Base-by-base conservation (phyloP, 495 filamentous ascomycete genomes). In the Hyaloscypha finlandica region DNA sequence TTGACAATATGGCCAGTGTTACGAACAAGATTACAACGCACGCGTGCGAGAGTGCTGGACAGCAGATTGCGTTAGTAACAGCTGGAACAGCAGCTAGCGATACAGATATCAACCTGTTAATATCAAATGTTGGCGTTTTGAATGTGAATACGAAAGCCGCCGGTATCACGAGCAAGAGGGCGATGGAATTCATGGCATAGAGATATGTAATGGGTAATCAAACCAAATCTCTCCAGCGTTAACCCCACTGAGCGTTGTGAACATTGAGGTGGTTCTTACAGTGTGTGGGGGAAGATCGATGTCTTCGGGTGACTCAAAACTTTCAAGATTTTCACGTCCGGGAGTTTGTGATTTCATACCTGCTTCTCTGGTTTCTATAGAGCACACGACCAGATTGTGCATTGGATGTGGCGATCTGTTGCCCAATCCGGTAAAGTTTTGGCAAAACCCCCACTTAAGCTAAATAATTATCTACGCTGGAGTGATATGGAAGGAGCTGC, bases 131-230 rank as follows among this genome's bases (percentile, higher is more conserved):
- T 14, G 63, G 68, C 2, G 68, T 66, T 14, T 53, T 66, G 63
- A 69, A 62, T 59, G 63, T 31, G 8, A 69, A 69, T 53, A 69
- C 52, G 14, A 56, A 65, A 8, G 63, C 56, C 19, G 68, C 68
- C 0, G 68, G 63, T 3, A 22, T 63, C 29, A 52, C 63, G 11
- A 65, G 52, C 16, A 69, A 63, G 33, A 57, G 58, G 39, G 58
- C 33, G 9, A 19, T 25, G 32, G 39, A 30, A 19, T 60, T 59
- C 31, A 25, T 29, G 29, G 52, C 20, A 25, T 66, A 51, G 22
- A 25, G 22, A 37, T 62, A 48, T 61, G 20, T 25, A 32, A 51
- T 29, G 0, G 20, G 19, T 29, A 6, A n/a, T 29, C 22, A 19
- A 33, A 11, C 0, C 58, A 11, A 12, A 42, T n/a, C 20, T 60